Percentiles rank a stretch among this genome's conserved stretches.
Conservation (phyloP, 768 basidiomycete species). For the Leccinum incarnatum region DNA sequence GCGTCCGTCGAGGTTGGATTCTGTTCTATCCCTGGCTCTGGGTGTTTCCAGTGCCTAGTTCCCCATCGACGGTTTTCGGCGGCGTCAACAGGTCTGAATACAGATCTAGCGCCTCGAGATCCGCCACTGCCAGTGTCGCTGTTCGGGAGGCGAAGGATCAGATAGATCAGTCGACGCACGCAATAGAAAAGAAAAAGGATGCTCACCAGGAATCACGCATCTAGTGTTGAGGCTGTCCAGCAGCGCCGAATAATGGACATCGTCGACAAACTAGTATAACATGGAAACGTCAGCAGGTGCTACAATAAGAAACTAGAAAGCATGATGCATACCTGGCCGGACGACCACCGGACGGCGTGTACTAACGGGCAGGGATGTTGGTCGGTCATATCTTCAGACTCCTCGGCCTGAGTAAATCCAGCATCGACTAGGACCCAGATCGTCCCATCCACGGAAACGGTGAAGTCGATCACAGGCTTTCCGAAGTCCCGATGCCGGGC, state of each 20-base stretch:
- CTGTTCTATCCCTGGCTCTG: slow-evolving; percentile 24
- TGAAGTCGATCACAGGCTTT: too few species aligned
- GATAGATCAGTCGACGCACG: too few species aligned
- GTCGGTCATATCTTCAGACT: too few species aligned
- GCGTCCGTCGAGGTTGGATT: too few species aligned
- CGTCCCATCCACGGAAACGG: too few species aligned
- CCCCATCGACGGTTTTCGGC: slow-evolving; percentile 55
- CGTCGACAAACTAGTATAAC: slow-evolving; percentile 19
- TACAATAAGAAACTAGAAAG: background rate
- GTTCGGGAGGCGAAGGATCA: background rate
- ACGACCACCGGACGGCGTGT: slow-evolving; percentile 32
- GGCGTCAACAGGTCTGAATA: slow-evolving; percentile 56
- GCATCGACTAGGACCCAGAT: too few species aligned
- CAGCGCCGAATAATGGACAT: slow-evolving; percentile 28
- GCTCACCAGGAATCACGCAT: slow-evolving; percentile 46
- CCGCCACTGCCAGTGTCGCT: slow-evolving; percentile 49
- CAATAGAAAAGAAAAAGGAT: background rate
- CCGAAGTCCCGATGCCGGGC: too few species aligned
- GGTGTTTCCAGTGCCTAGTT: slow-evolving; percentile 33
- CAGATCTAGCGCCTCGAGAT: slow-evolving; percentile 54
- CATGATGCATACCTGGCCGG: slow-evolving; percentile 36
- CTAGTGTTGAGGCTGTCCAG: slow-evolving; percentile 45
- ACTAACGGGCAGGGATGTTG: too few species aligned
- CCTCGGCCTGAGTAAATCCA: too few species aligned
- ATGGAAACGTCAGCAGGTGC: background rate